Evolutionary conservation across 2,329 filamentous ascomycete species (phyloP).

Genomic region (Paramyrothecium roridum): DNA sequence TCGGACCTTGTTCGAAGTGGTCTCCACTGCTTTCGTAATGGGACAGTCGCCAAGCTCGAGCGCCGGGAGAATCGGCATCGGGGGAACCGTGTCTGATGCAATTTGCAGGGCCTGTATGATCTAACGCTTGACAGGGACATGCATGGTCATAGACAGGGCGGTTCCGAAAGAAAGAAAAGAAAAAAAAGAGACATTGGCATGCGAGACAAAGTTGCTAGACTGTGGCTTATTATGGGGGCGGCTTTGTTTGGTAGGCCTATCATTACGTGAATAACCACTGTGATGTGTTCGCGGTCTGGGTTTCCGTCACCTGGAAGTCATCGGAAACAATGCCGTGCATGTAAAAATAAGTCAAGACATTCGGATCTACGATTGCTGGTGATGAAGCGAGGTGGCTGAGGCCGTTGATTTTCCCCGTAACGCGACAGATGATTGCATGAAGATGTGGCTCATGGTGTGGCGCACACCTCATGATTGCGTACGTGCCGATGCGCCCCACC

Average conservation of each 20-base stretch:
- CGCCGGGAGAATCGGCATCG: neutral
- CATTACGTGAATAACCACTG: neutral
- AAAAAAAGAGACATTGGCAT: neutral
- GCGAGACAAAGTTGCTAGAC: too few relatives aligned
- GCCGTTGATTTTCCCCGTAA: neutral
- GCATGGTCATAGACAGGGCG: neutral
- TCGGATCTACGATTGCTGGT: too few relatives aligned
- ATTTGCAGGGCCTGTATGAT: neutral
- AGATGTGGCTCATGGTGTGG: neutral
- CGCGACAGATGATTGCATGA: neutral
- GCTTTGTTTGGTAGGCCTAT: too few relatives aligned
- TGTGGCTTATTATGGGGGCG: too few relatives aligned
- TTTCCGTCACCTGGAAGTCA: neutral
- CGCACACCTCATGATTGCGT: neutral
- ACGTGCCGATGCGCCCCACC: neutral
- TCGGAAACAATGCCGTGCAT: neutral
- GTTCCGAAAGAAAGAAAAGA: neutral
- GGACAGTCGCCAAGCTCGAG: neutral
- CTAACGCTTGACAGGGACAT: neutral
- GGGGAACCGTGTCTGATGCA: neutral
- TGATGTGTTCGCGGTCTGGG: neutral
- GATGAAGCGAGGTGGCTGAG: neutral
- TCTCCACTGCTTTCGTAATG: neutral
- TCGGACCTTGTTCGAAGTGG: neutral
- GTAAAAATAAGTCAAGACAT: too few relatives aligned